Conservation (phyloP, 2,329 filamentous ascomycete genomes). For the Colletotrichum sp. region DNA sequence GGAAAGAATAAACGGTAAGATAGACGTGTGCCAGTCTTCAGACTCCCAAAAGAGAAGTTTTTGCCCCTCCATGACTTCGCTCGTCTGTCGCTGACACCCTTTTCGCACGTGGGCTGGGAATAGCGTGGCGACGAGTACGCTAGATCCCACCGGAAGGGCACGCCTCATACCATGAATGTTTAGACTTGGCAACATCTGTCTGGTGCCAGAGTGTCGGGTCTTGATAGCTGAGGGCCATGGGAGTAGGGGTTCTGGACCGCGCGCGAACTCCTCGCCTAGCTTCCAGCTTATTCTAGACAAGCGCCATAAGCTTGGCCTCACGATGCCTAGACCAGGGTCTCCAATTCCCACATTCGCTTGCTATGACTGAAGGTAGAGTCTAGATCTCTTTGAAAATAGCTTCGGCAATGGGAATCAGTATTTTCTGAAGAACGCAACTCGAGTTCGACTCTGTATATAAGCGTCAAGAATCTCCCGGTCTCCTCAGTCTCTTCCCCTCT, state of each 20-base stretch:
- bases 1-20: background rate
- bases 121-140: background rate
- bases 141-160: background rate
- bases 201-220: background rate
- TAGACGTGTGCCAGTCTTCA: background rate
- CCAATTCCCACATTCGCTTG: background rate
- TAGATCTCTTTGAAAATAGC: background rate
- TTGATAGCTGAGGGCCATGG: background rate
- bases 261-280: background rate
- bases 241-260: background rate
- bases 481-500: background rate
- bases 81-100: background rate
- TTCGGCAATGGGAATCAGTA: background rate
- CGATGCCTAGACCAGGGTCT: background rate
- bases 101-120: background rate
- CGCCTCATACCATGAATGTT: background rate
- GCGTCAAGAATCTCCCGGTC: background rate
- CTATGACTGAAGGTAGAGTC: background rate
- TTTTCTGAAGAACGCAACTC: background rate
- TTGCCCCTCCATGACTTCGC: background rate
- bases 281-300: background rate
- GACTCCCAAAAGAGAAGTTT: background rate
- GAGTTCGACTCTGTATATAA: background rate
- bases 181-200: background rate
- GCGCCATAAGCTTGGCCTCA: background rate